Evolutionary conservation across 83 land plant species (phyloP), one percentile per base, ranked within the genome.

Genomic region (Diphasiastrum complanatum): DNA sequence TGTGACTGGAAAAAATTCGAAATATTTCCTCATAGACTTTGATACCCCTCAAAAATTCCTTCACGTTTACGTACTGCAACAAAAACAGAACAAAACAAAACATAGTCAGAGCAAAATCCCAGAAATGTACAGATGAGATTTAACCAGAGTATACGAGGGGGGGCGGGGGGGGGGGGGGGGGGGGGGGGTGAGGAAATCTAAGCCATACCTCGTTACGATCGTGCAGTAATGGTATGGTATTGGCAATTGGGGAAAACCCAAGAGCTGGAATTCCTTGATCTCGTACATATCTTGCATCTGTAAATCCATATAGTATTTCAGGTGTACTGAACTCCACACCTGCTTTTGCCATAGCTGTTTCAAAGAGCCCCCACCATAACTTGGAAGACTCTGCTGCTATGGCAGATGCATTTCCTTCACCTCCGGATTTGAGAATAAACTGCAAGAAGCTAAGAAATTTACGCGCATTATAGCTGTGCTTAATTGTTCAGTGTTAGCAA

Each of bases 21-120:
- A n/a, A n/a, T n/a, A 92, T 68, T 47, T 69, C 67, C 65, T 73
- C 78, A 50, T 92, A 92, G 4, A 92, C 78, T 50, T 72, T 67
- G 24, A 92, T 85, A 27, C 98, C 98, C 46, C 69, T 71, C 19
- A 85, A 23, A 61, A 69, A 92, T 30, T 81, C 91, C 45, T 62
- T 66, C 45, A 79, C 87, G 64, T 81, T 73, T 71, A 92, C 61
- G 53, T 75, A 85, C 98, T 91, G 87, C n/a, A n/a, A n/a, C n/a
- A n/a, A n/a, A n/a, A n/a, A n/a, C n/a, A n/a, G n/a, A n/a, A n/a
- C n/a, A n/a, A n/a, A n/a, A n/a, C n/a, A n/a, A n/a, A n/a, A n/a
- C n/a, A n/a, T n/a, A n/a, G n/a, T n/a, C n/a, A n/a, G n/a, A n/a
- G n/a, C n/a, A n/a, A n/a, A n/a, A n/a, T n/a, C n/a, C n/a, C n/a